A percentile compares a stretch with the other conserved stretches of the same genome.
Evolutionary conservation across 176 grass and related monocot species (phyloP).

Genomic region (Typha latifolia): DNA sequence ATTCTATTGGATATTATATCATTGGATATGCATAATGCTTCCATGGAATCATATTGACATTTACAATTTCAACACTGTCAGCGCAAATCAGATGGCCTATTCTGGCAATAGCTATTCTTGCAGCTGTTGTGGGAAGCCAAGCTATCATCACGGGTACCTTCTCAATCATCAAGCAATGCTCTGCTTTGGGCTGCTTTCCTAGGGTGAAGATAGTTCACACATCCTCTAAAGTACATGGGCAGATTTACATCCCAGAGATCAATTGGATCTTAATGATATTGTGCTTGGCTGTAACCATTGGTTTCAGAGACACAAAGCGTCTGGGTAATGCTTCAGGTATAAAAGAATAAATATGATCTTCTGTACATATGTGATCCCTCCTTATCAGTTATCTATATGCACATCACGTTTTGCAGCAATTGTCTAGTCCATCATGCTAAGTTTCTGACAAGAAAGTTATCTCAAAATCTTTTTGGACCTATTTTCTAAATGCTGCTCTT

Average conservation of each 20-base stretch:
- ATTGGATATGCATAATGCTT: neutral
- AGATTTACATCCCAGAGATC: constrained; percentile 97
- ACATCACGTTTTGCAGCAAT: neutral
- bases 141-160: constrained; percentile 92
- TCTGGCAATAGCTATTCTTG: constrained; percentile 79
- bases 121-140: constrained; percentile 94
- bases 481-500: neutral
- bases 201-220: constrained; percentile 93
- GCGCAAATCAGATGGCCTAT: constrained; percentile 83
- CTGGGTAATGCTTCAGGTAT: constrained; percentile 95
- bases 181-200: constrained; percentile 93
- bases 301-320: constrained; percentile 87
- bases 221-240: constrained; percentile 74
- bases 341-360: neutral
- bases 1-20: too few species aligned
- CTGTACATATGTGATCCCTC: neutral
- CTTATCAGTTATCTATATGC: neutral
- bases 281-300: constrained; percentile 80
- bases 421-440: neutral
- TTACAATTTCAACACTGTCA: constrained; percentile 19
- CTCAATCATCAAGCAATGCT: constrained; percentile 95
- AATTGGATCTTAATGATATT: constrained; percentile 94
- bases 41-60: neutral
- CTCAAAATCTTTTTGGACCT: neutral
- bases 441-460: neutral